Evolutionary conservation across 192 early-diverging fungal species (phyloP).

Genomic region (Phlyctochytrium arcticum): DNA sequence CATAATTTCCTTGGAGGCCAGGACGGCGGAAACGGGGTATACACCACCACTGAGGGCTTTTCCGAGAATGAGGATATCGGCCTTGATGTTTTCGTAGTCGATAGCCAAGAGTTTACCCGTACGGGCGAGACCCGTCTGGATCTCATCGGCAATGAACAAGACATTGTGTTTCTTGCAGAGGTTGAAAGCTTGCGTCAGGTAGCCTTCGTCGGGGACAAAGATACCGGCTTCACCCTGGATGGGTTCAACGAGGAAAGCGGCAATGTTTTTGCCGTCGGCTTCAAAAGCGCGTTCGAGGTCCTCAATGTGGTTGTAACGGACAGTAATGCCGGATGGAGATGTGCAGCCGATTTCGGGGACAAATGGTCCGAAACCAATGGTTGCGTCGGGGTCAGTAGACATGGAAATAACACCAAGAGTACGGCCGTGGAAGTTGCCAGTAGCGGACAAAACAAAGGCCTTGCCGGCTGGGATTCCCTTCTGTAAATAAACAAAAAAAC

Average conservation of each 20-base stretch:
- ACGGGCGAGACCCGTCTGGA: constrained; percentile 94
- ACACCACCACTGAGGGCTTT: constrained; percentile 97
- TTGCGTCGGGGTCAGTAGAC: constrained; percentile 87
- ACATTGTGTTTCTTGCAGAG: constrained; percentile 98
- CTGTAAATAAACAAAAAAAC: background rate
- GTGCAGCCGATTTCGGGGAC: constrained; percentile 79
- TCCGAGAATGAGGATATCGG: constrained; percentile 92
- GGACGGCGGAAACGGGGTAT: constrained; percentile 94
- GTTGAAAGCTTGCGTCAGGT: constrained; percentile 78
- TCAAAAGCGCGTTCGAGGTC: constrained; percentile 86
- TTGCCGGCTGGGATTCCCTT: constrained; percentile 80
- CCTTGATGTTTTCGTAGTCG: constrained; percentile 88
- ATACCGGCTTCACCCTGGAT: constrained; percentile 99
- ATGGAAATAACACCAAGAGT: constrained; percentile 91
- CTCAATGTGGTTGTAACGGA: constrained; percentile 82
- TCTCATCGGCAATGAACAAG: constrained; percentile 96
- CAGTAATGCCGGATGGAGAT: constrained; percentile 62
- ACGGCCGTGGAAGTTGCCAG: constrained; percentile 95
- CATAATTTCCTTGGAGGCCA: constrained; percentile 67
- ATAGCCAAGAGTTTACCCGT: constrained; percentile 93
- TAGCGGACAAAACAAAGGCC: constrained; percentile 79
- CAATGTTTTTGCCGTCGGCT: constrained; percentile 75
- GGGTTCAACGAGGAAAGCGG: constrained; percentile 95
- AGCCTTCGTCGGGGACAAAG: constrained; percentile 89
- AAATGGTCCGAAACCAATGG: constrained; percentile 89